Percentiles rank a stretch among this genome's conserved stretches.
phyloP scores from a whole-genome alignment of 192 early-diverging fungal genomes.

The Chytriomyces confervae region DNA sequence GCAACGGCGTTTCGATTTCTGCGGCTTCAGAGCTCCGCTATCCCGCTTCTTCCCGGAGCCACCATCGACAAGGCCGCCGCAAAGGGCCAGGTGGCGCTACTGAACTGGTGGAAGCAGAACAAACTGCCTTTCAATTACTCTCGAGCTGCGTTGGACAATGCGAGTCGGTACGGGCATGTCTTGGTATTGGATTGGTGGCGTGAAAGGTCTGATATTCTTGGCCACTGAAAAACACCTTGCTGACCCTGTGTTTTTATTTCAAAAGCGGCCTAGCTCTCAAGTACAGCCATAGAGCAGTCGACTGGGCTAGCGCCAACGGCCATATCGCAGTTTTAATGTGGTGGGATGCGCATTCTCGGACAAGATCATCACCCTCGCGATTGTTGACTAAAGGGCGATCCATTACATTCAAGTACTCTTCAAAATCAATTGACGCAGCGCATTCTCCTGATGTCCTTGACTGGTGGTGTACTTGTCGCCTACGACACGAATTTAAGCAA shows the following conservation, averaged over 20 bases:
- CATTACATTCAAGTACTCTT: too few relatives aligned
- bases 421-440: too few relatives aligned
- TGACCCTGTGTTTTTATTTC: too few relatives aligned
- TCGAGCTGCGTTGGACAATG: neutral
- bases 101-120: neutral
- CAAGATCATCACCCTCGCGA: too few relatives aligned
- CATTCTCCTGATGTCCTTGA: too few relatives aligned
- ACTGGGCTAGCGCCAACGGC: neutral
- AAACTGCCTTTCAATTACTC: neutral
- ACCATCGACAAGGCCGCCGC: neutral
- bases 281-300: neutral
- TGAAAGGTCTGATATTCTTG: too few relatives aligned
- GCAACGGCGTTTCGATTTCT: too few relatives aligned
- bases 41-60: constrained; percentile 2
- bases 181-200: neutral
- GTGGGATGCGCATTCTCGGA: neutral
- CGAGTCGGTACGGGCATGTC: neutral
- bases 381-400: too few relatives aligned
- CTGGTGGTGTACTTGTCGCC: too few relatives aligned
- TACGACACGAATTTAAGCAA: too few relatives aligned
- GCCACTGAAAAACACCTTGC: too few relatives aligned
- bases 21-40: neutral
- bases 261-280: neutral
- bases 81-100: neutral
- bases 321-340: neutral